Conservation (phyloP, 140 eudicot genomes). For the Stevia rebaudiana region DNA sequence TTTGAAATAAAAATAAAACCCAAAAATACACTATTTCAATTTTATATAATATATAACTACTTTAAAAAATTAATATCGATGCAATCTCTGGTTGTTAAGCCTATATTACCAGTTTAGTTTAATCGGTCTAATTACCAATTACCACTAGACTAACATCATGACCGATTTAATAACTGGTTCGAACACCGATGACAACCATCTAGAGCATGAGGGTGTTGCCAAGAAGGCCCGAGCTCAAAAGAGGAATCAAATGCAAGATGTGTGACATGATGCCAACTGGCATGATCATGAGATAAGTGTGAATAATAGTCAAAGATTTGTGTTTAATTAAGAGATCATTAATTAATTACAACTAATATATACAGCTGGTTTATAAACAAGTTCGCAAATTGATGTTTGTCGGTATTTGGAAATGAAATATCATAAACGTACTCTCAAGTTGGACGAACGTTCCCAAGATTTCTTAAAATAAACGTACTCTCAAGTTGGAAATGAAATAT, state of each 20-base stretch:
- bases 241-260: background rate
- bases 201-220: background rate
- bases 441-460: slow-evolving; percentile 14
- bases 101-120: too few relatives aligned
- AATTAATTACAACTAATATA: slow-evolving; percentile 13
- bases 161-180: too few relatives aligned
- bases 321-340: background rate
- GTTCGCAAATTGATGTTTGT: slow-evolving; percentile 24
- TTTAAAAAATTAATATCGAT: too few relatives aligned
- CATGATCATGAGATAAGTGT: slow-evolving; percentile 23
- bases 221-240: background rate
- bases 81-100: too few relatives aligned
- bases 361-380: slow-evolving; percentile 25
- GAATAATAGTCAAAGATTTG: slow-evolving; percentile 30
- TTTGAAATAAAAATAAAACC: too few relatives aligned
- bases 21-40: too few relatives aligned
- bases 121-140: too few relatives aligned
- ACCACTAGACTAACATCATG: too few relatives aligned
- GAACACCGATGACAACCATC: too few relatives aligned
- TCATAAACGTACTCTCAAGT: slow-evolving; percentile 20
- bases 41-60: too few relatives aligned
- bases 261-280: slow-evolving; percentile 21
- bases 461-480: background rate
- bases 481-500: slow-evolving; percentile 27
- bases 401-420: slow-evolving; percentile 14